A percentile compares a stretch with the other conserved stretches of the same genome.
Conservation (phyloP, 2,329 filamentous ascomycete species). For the Chaetothyriales sp. region DNA sequence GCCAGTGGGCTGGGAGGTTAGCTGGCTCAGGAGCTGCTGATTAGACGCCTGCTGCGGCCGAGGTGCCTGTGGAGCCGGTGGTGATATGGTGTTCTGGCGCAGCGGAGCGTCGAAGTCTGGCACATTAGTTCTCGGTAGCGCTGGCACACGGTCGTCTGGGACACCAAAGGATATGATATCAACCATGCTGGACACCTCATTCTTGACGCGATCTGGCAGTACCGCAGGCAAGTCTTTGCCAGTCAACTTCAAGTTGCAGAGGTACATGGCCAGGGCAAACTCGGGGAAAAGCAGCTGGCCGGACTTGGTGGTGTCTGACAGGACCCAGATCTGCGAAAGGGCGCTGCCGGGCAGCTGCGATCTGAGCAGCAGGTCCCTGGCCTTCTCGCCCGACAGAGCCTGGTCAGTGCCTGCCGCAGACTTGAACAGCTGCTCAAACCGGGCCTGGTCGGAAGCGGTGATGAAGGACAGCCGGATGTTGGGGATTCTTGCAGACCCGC, state of each 20-base stretch:
- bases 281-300: constrained; percentile 94
- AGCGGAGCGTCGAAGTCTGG: constrained; percentile 52
- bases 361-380: constrained; percentile 71
- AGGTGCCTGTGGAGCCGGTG: constrained; percentile 47
- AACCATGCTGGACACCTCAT: constrained; percentile 98
- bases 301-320: constrained; percentile 90
- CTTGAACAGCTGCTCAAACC: constrained; percentile 96
- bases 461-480: constrained; percentile 93
- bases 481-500: constrained; percentile 58
- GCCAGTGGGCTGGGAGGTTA: constrained; percentile 39
- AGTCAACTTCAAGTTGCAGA: constrained; percentile 85
- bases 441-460: constrained; percentile 82
- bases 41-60: constrained; percentile 59
- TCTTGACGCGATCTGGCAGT: constrained; percentile 75
- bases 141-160: constrained; percentile 49
- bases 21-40: constrained; percentile 40
- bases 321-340: constrained; percentile 83
- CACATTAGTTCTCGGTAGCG: constrained; percentile 45
- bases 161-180: constrained; percentile 96
- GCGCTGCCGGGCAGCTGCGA: constrained; percentile 78
- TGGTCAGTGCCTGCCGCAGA: constrained; percentile 75
- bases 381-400: constrained; percentile 81
- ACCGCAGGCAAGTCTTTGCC: constrained; percentile 61
- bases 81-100: constrained; percentile 32
- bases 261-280: constrained; percentile 94